Percentiles rank a stretch among this genome's conserved stretches.
phyloP scores from a whole-genome alignment of 164 flowering plant species.

The Magnolia changhungtana region DNA sequence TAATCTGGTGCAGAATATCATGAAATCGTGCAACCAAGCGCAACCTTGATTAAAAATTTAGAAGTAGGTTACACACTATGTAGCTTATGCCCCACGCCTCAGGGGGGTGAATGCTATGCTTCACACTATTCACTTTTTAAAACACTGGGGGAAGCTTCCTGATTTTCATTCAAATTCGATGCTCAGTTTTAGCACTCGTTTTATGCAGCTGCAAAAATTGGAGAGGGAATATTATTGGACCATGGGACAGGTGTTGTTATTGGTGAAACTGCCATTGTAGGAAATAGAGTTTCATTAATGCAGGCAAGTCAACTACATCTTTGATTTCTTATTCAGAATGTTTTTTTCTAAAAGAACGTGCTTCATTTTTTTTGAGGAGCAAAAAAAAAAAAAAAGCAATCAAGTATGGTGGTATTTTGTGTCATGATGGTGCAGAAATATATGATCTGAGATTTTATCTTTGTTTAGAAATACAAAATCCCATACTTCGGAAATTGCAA shows the following conservation, averaged over 20 bases:
- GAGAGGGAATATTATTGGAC: constrained; percentile 77
- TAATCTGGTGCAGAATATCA: too few relatives aligned
- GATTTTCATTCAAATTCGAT: background rate
- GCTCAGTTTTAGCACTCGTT: background rate
- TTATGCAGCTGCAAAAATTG: constrained; percentile 76
- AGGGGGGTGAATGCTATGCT: too few relatives aligned
- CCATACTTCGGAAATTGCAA: background rate
- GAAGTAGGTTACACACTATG: too few relatives aligned
- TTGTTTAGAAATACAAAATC: background rate
- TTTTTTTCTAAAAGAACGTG: background rate
- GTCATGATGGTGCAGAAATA: background rate
- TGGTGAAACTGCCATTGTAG: constrained; percentile 93
- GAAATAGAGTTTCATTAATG: constrained; percentile 81
- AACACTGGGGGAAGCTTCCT: too few relatives aligned
- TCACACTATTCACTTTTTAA: too few relatives aligned
- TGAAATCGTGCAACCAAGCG: too few relatives aligned
- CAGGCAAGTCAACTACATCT: constrained; percentile 40
- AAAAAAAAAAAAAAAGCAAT: background rate
- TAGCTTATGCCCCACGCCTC: too few relatives aligned
- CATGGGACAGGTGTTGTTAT: constrained; percentile 85
- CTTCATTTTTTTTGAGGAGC: background rate
- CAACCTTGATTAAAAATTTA: too few relatives aligned
- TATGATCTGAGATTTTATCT: background rate
- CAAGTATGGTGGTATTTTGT: background rate
- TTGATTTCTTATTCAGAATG: constrained; percentile 8